Conservation (phyloP, 2,329 filamentous ascomycete genomes). For the Aureobasidium sp. region DNA sequence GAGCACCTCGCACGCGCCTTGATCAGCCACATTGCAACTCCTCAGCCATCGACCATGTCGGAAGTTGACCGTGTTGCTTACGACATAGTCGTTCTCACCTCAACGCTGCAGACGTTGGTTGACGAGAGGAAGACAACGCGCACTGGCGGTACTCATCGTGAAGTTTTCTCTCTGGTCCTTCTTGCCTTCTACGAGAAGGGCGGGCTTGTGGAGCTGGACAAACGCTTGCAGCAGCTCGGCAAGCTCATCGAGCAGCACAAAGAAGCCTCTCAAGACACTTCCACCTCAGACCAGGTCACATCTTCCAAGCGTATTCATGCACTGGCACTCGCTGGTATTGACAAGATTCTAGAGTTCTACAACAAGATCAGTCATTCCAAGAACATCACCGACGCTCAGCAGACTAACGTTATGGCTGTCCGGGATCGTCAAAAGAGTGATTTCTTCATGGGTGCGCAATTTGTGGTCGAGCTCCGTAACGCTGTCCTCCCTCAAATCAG, state of each 20-base stretch:
- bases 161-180: constrained; percentile 63
- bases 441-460: constrained; percentile 63
- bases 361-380: constrained; percentile 69
- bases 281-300: background rate
- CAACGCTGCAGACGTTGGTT: constrained; percentile 70
- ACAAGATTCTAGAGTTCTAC: constrained; percentile 80
- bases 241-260: constrained; percentile 21
- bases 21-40: constrained; percentile 45
- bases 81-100: constrained; percentile 73
- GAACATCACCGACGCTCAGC: constrained; percentile 68
- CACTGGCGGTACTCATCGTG: constrained; percentile 40
- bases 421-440: constrained; percentile 51
- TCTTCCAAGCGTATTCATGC: constrained; percentile 13
- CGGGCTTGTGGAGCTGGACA: constrained; percentile 67
- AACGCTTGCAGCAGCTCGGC: constrained; percentile 28
- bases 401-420: constrained; percentile 49
- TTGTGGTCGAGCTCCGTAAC: constrained; percentile 79
- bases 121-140: constrained; percentile 47
- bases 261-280: constrained; percentile 24
- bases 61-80: constrained; percentile 48
- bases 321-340: constrained; percentile 34
- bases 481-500: constrained; percentile 69
- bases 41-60: background rate
- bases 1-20: constrained; percentile 66
- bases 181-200: constrained; percentile 77